phyloP scores from a whole-genome alignment of 179 eudicot genomes.

The Actinidia arguta region DNA sequence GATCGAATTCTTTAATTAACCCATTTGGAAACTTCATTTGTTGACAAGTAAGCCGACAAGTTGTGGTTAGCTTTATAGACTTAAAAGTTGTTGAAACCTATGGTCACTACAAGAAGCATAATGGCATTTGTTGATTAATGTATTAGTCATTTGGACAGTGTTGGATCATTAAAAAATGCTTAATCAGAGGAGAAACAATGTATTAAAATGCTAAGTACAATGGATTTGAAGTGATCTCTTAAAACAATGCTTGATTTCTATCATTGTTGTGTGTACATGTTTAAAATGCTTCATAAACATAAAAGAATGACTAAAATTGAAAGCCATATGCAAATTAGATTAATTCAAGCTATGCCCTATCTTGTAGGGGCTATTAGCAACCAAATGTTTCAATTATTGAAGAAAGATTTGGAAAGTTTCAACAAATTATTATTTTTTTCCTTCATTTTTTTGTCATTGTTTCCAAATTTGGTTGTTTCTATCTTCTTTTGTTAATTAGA shows the following conservation, averaged over 20 bases:
- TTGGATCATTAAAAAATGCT: neutral
- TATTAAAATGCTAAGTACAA: neutral
- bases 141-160: neutral
- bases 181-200: neutral
- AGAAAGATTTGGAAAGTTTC: neutral
- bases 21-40: neutral
- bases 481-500: neutral
- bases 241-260: neutral
- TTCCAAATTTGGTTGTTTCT: neutral
- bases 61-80: slow-evolving; percentile 3
- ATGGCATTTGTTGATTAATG: neutral
- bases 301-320: neutral
- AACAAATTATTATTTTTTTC: neutral
- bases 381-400: neutral
- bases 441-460: slow-evolving; percentile 5
- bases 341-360: neutral
- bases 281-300: neutral
- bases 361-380: slow-evolving; percentile 16
- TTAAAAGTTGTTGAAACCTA: neutral
- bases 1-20: neutral
- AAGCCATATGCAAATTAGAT: neutral
- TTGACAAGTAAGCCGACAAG: slow-evolving; percentile 1
- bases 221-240: neutral
- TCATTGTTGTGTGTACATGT: neutral
- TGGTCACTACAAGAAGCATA: slow-evolving; percentile 6